Conservation (phyloP, 768 basidiomycete genomes). For the Podaxis sp. region DNA sequence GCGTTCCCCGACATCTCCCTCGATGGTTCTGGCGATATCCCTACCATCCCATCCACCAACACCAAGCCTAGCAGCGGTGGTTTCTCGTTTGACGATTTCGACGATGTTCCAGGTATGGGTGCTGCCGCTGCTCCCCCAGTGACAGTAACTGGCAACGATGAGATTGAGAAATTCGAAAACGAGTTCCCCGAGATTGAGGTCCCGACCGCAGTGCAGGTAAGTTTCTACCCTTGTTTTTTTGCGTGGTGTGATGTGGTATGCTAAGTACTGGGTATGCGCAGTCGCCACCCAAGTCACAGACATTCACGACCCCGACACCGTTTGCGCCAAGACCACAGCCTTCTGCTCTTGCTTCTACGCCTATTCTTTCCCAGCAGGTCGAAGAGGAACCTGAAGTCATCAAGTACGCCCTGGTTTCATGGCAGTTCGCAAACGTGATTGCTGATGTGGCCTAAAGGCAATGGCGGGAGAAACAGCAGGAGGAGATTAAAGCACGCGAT, state of each 20-base stretch:
- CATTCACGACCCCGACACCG: slow-evolving; percentile 43
- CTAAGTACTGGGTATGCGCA: slow-evolving; percentile 26
- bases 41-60: slow-evolving; percentile 32
- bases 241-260: background rate
- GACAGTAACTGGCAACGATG: slow-evolving; percentile 82
- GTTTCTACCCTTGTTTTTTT: background rate
- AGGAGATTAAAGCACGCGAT: slow-evolving; percentile 82
- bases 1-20: slow-evolving; percentile 85
- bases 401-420: slow-evolving; percentile 47
- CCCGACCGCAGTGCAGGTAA: slow-evolving; percentile 28
- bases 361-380: slow-evolving; percentile 66
- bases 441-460: slow-evolving; percentile 42
- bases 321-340: slow-evolving; percentile 80
- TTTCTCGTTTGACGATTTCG: slow-evolving; percentile 73
- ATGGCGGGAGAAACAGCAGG: slow-evolving; percentile 87
- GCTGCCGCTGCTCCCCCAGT: slow-evolving; percentile 37
- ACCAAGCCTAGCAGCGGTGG: slow-evolving; percentile 35
- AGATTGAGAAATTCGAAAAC: slow-evolving; percentile 82
- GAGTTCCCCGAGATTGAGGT: slow-evolving; percentile 82
- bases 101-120: slow-evolving; percentile 38
- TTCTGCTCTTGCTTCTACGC: slow-evolving; percentile 68
- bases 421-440: slow-evolving; percentile 5
- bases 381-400: slow-evolving; percentile 89
- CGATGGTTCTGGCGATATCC: slow-evolving; percentile 62
- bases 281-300: slow-evolving; percentile 34